Conservation (phyloP, 306 rosid genomes). For the Psophocarpus tetragonolobus region DNA sequence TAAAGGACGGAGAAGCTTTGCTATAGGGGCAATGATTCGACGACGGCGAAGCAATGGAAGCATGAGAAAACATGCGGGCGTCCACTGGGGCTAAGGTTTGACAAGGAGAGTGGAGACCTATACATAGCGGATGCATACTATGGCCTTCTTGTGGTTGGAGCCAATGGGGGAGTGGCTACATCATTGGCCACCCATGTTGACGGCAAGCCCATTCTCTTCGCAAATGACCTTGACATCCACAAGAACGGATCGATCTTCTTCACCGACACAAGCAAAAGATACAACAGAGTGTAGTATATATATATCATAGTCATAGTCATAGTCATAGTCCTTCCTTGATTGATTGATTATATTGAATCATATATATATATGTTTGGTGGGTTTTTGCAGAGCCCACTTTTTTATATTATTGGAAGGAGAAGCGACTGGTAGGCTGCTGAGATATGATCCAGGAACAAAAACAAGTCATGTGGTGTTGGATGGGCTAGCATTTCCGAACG, state of each 20-base stretch:
- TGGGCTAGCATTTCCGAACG: conserved; percentile 94
- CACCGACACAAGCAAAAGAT: conserved; percentile 90
- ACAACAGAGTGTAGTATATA: conserved; percentile 67
- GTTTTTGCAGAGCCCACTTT: conserved; percentile 63
- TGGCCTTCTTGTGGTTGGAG: conserved; percentile 83
- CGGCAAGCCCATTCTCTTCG: conserved; percentile 79
- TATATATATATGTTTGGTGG: no score
- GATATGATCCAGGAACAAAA: conserved; percentile 89
- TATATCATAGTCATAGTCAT: no score
- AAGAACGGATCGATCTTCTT: conserved; percentile 88
- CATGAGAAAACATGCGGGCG: conserved; percentile 81
- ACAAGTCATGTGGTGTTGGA: conserved; percentile 79
- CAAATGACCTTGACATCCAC: conserved; percentile 89
- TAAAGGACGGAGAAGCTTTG: conserved; percentile 80
- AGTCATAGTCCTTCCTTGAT: no score
- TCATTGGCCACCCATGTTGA: conserved; percentile 67
- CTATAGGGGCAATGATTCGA: conserved; percentile 68
- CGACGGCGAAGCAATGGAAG: conserved; percentile 89
- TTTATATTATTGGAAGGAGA: conserved; percentile 90
- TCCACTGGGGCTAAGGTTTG: conserved; percentile 86
- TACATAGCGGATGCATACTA: conserved; percentile 89
- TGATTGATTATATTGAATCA: no score
- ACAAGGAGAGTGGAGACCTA: conserved; percentile 63
- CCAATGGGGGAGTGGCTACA: conserved; percentile 77
- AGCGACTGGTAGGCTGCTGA: conserved; percentile 85